Evolutionary conservation across 345 rosid genomes (phyloP), one percentile per base, ranked within the genome.

Genomic region (Populus nigra): DNA sequence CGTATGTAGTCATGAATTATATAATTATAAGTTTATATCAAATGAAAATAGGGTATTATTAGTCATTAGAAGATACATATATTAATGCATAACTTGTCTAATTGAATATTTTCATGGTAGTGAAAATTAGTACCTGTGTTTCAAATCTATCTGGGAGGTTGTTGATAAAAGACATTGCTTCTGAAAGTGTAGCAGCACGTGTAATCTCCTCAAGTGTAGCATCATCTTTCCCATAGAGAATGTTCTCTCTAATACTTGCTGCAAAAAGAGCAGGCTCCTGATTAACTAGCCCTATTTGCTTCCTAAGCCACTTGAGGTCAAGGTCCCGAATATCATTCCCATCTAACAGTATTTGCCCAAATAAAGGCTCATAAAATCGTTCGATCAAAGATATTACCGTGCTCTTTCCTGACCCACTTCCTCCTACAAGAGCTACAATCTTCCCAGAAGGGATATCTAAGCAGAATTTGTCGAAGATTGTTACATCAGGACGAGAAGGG

Each of bases 381-480:
- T 93, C 98, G 9, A 96, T 93, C 85, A 96, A 83, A 41, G 99
- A 96, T 71, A 96, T 81, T n/a, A 91, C 88, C 0, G 99, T 96
- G 85, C 99, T 96, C 88, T 93, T 96, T 45, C 99, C 98, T 1
- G 96, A 93, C 20, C 99, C 99, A 68, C 99, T 96, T 82, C 93
- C 94, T 31, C 99, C 99, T 22, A 96, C 99, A 47, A 96, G 92
- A 33, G 99, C 99, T 68, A 92, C 90, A 41, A 96, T 81, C 86
- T 93, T 93, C 16, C 99, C 99, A 0, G 92, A 78, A 50, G 93
- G 93, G 29, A 96, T 86, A n/a, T 80, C 76, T 8, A 96, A 87
- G 78, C 81, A 57, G 68, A 96, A 76, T 81, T 82, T 86, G 61
- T 90, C 71, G 75, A 93, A 96, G 75, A 96, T 92, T 13, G 73